Percentiles rank a stretch among this genome's conserved stretches.
phyloP scores from a whole-genome alignment of 192 early-diverging fungal genomes.

The Coemansia sp. region DNA sequence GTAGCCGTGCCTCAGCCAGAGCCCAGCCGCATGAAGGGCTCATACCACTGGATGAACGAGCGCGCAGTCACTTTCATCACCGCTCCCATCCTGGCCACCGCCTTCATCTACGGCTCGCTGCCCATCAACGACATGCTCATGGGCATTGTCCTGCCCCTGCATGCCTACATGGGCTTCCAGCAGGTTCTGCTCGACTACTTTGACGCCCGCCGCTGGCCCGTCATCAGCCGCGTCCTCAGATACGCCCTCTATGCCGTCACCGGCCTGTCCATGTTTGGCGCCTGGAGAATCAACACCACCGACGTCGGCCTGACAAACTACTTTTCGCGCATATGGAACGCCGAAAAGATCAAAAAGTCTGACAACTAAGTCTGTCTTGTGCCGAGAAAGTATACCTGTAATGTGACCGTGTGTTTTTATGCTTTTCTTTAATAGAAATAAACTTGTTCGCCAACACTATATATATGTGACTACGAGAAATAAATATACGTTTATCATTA shows the following conservation, averaged over 20 bases:
- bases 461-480: too few relatives aligned
- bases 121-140: constrained; percentile 86
- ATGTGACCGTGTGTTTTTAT: not conserved
- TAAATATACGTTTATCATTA: too few relatives aligned
- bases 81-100: constrained; percentile 74
- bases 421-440: not conserved
- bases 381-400: too few relatives aligned
- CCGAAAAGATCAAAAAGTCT: constrained; percentile 26
- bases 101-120: constrained; percentile 74
- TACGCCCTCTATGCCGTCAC: constrained; percentile 70
- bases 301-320: constrained; percentile 93
- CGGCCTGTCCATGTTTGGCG: constrained; percentile 72
- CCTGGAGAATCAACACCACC: constrained; percentile 93
- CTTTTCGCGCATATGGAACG: constrained; percentile 80
- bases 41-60: constrained; percentile 96
- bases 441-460: not conserved
- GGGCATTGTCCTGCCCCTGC: constrained; percentile 86
- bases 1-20: constrained; percentile 48
- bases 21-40: constrained; percentile 71
- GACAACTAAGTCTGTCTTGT: constrained; percentile 5
- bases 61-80: constrained; percentile 73
- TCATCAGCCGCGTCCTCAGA: constrained; percentile 57
- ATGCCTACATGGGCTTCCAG: constrained; percentile 85
- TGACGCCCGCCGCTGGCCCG: constrained; percentile 59
- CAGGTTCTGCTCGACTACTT: constrained; percentile 81